Base-by-base conservation (phyloP, 805 yeast genomes). In the Kockiozyma suomiensis region DNA sequence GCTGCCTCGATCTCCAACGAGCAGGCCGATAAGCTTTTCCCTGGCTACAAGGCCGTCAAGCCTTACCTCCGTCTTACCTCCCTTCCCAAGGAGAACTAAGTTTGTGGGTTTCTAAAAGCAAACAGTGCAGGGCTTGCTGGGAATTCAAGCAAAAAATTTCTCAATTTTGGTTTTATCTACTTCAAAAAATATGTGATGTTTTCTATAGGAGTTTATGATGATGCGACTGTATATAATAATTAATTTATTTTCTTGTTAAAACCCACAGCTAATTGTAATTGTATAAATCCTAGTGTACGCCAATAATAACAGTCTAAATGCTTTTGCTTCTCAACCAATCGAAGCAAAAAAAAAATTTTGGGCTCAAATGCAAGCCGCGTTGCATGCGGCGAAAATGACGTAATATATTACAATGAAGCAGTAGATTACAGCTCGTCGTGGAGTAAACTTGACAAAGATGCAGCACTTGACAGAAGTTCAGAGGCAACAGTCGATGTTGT, bases 1-100 rank as follows among this genome's bases (percentile, higher is more conserved):
- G 97, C 93, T 74, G 97, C 97, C 69, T 76, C 87, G 53, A 90
- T 91, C 62, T 81, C 90, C 62, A 87, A 91, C 76, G 94, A 85
- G 73, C 91, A 81, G 69, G 92, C 92, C 47, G 85, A 85, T 79
- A 84, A 85, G 72, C 85, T 89, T 76, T 91, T 91, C 81, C 96
- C 97, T 67, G 85, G 87, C 70, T 90, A 90, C 85, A 86, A 84
- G 75, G 85, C 85, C 70, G 86, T 92, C 77, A 92, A 90, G 83
- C 97, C 97, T 65, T 91, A 92, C 84, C 83, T 91, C 78, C 88
- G 97, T 78, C 80, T 77, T 78, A 85, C 91, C 17, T 25, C 60
- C 25, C 56, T 62, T 23, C 58, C 65, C 55, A 61, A 61, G 56
- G 65, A 60, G 54, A 49, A 61, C 50, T 51, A 51, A 30, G 21